Percentiles rank a stretch among this genome's conserved stretches.
These are phyloP conservation scores for Phytophthora lateralis DNA, from an alignment of 352 stramenopile genomes.

Conservation along the genomic window DNA sequence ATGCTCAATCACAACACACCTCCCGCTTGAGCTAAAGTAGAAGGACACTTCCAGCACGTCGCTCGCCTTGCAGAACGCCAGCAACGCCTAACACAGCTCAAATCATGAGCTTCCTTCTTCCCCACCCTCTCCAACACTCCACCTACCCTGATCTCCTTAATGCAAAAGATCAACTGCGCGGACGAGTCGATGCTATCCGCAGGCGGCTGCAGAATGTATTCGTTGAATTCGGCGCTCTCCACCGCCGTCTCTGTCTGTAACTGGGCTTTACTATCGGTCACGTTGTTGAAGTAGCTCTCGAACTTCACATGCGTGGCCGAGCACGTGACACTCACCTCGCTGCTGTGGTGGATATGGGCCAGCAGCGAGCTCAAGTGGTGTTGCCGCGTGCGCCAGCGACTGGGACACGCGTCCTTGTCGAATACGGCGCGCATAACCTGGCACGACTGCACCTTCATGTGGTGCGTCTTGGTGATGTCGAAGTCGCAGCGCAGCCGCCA, in stretches of 20 bases:
- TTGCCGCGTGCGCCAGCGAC: conserved; percentile 62
- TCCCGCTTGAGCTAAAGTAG: conserved; percentile 71
- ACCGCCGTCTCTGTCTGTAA: conserved; percentile 86
- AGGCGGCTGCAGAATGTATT: conserved; percentile 61
- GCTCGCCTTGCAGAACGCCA: conserved; percentile 81
- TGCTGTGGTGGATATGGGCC: conserved; percentile 83
- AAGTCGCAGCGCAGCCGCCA: conserved; percentile 82
- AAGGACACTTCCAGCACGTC: conserved; percentile 77
- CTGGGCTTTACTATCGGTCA: conserved; percentile 72
- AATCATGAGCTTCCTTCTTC: not conserved
- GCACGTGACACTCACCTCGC: conserved; percentile 77
- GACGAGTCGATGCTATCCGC: conserved; percentile 47
- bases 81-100: conserved; percentile 37
- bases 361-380: conserved; percentile 79
- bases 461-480: conserved; percentile 88
- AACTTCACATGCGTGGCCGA: conserved; percentile 71
- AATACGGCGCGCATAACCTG: conserved; percentile 85
- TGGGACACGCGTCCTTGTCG: conserved; percentile 58
- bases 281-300: conserved; percentile 75
- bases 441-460: conserved; percentile 80
- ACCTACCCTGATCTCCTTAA: conserved; percentile 78
- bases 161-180: conserved; percentile 83
- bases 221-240: conserved; percentile 76
- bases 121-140: not conserved
- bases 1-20: conserved; percentile 31